These are phyloP conservation scores for Symbiotaphrina buchneri DNA, from an alignment of 495 filamentous ascomycete species.

Conservation along the genomic window DNA sequence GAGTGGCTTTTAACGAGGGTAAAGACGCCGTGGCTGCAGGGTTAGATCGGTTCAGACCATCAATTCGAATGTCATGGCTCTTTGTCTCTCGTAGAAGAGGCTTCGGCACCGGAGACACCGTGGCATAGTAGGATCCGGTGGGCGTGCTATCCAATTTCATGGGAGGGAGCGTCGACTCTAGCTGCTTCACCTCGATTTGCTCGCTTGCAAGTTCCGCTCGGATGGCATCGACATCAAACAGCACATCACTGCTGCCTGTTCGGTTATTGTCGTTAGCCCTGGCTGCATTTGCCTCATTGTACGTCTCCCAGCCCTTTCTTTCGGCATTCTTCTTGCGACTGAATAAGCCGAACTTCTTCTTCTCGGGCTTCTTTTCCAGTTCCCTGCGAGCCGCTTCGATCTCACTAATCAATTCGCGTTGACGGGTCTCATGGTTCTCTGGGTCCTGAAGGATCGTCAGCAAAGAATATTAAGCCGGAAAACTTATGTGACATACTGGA, in stretches of 20 bases:
- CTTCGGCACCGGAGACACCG: too few species aligned
- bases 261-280: conserved; percentile 20
- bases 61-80: conserved; percentile 17
- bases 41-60: too few species aligned
- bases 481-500: conserved; percentile 17
- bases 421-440: conserved; percentile 69
- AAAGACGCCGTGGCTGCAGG: too few species aligned
- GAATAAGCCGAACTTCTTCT: conserved; percentile 61
- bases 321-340: conserved; percentile 47
- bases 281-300: conserved; percentile 32
- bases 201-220: conserved; percentile 63
- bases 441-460: conserved; percentile 42
- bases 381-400: conserved; percentile 86
- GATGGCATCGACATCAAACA: conserved; percentile 95
- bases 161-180: conserved; percentile 71
- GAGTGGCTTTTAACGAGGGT: too few species aligned
- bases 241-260: conserved; percentile 25
- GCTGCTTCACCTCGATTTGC: conserved; percentile 51
- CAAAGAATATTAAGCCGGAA: neutral
- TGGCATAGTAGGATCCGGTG: too few species aligned
- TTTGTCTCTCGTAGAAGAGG: conserved; percentile 21
- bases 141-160: conserved; percentile 54
- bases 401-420: conserved; percentile 85
- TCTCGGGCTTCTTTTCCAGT: conserved; percentile 47
- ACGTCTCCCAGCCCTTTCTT: conserved; percentile 91